These are phyloP conservation scores for Chimonanthus praecox DNA, from an alignment of 164 flowering plant genomes.

Conservation along the genomic window DNA sequence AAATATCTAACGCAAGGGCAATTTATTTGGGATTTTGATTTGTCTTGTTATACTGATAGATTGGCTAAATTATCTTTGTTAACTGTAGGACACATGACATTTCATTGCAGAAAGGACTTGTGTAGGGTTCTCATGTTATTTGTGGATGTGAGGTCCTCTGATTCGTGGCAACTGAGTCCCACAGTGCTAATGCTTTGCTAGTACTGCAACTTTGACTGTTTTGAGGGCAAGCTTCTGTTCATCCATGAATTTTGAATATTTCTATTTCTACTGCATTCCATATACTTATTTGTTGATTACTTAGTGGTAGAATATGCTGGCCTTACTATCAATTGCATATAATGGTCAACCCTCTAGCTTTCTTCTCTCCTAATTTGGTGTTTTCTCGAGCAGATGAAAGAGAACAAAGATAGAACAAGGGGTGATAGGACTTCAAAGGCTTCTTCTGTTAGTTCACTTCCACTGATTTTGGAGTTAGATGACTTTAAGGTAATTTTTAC, in stretches of 20 bases:
- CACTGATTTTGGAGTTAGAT: constrained; percentile 78
- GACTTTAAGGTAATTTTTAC: constrained; percentile 77
- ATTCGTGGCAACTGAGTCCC: neutral
- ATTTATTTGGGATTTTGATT: neutral
- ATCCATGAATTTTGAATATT: no score
- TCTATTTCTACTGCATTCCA: neutral
- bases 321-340: neutral
- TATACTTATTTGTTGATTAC: neutral
- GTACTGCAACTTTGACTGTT: neutral
- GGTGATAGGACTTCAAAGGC: constrained; percentile 30
- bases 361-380: neutral
- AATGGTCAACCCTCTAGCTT: neutral
- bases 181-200: neutral
- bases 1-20: neutral
- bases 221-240: neutral
- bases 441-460: constrained; percentile 46
- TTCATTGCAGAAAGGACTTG: neutral
- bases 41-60: neutral
- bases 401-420: constrained; percentile 41
- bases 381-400: constrained; percentile 55
- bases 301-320: neutral
- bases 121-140: neutral
- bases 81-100: neutral
- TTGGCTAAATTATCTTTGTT: neutral
- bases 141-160: neutral